Conservation (phyloP, 2,329 filamentous ascomycete species). For the Lecanicillium sp. region DNA sequence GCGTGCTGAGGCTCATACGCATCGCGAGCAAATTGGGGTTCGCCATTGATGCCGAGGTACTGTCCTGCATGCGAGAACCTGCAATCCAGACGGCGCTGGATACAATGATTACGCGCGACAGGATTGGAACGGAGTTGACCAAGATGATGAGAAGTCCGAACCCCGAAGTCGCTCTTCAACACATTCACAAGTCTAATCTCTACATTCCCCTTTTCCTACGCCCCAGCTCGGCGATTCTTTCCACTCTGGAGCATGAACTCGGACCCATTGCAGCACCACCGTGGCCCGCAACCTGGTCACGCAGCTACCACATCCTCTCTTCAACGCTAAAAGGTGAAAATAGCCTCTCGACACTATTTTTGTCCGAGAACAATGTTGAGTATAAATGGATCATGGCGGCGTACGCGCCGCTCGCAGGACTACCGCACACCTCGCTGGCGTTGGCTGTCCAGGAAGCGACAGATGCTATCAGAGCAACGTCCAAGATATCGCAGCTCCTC, state of each 20-base stretch:
- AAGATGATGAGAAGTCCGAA: constrained; percentile 15
- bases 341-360: constrained; percentile 13
- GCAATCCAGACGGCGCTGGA: constrained; percentile 13
- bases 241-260: too few relatives aligned
- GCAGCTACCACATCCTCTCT: constrained; percentile 6
- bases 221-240: constrained; percentile 9
- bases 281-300: constrained; percentile 16
- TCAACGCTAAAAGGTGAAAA: not conserved
- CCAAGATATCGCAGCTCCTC: constrained; percentile 12
- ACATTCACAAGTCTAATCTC: constrained; percentile 11
- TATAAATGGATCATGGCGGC: constrained; percentile 17
- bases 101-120: constrained; percentile 17
- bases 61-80: constrained; percentile 8
- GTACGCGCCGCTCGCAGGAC: constrained; percentile 14
- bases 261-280: too few relatives aligned
- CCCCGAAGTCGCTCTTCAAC: constrained; percentile 12
- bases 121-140: constrained; percentile 15
- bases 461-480: constrained; percentile 10
- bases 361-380: constrained; percentile 3
- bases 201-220: constrained; percentile 16
- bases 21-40: constrained; percentile 15
- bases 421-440: constrained; percentile 8
- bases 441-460: constrained; percentile 15
- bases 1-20: constrained; percentile 15
- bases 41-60: constrained; percentile 6